Percentiles rank a stretch among this genome's conserved stretches.
These are phyloP conservation scores for Kregervanrija pseudodelftensis DNA, from an alignment of 805 yeast species.

Conservation along the genomic window DNA sequence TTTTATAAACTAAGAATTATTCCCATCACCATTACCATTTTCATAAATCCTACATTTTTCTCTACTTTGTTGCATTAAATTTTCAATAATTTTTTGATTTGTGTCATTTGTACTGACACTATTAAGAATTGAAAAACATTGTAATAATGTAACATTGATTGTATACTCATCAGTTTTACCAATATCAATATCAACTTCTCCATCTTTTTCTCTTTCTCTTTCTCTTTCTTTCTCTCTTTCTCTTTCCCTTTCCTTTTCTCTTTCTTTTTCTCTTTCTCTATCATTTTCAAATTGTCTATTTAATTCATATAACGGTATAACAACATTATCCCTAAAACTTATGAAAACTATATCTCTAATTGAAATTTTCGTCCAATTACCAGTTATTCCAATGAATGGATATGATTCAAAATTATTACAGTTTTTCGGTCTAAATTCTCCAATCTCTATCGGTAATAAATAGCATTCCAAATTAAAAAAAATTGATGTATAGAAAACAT, in stretches of 20 bases:
- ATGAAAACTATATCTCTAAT: constrained; percentile 35
- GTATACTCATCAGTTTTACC: constrained; percentile 11
- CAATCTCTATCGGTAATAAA: constrained; percentile 11
- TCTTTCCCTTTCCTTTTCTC: constrained; percentile 16
- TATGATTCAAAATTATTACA: neutral
- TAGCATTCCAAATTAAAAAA: constrained; percentile 8
- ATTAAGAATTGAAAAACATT: constrained; percentile 55
- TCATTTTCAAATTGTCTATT: constrained; percentile 23
- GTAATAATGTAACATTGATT: constrained; percentile 31
- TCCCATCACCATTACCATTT: no score
- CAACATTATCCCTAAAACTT: constrained; percentile 46
- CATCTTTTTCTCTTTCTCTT: constrained; percentile 5
- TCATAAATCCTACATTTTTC: constrained; percentile 15
- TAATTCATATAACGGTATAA: constrained; percentile 45
- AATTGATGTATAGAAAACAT: constrained; percentile 8
- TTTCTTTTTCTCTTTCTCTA: constrained; percentile 6
- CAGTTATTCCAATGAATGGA: constrained; percentile 7
- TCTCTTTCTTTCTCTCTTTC: constrained; percentile 10
- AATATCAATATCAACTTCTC: neutral
- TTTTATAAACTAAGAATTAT: no score
- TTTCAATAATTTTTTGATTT: constrained; percentile 53
- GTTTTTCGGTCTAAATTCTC: neutral
- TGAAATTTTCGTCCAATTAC: constrained; percentile 18
- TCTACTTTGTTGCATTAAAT: constrained; percentile 30
- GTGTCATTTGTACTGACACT: constrained; percentile 47